Evolutionary conservation across 1,139 yeast genomes (phyloP).

Genomic region (Tardiomyces depauwii): DNA sequence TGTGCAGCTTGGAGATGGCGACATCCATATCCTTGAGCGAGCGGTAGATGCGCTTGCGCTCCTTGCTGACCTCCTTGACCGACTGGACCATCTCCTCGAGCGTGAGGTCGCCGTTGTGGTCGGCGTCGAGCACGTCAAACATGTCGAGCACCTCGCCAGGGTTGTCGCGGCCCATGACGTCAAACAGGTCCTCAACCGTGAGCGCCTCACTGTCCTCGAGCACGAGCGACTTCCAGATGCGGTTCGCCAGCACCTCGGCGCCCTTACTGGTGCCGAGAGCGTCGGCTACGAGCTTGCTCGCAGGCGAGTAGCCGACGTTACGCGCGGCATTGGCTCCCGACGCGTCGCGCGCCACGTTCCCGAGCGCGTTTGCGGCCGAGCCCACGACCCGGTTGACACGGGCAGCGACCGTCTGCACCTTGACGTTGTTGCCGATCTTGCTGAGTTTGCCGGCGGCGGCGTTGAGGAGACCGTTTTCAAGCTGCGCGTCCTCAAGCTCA

Average conservation of each 20-base stretch:
- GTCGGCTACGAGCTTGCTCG: constrained; percentile 24
- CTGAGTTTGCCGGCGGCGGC: constrained; percentile 9
- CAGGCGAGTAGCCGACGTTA: constrained; percentile 8
- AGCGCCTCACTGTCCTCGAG: constrained; percentile 28
- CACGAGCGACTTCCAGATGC: constrained; percentile 33
- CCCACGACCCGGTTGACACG: constrained; percentile 21
- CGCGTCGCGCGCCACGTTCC: constrained; percentile 22
- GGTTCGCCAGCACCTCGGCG: constrained; percentile 25
- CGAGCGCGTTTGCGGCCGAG: constrained; percentile 21
- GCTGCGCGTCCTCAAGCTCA: constrained; percentile 24
- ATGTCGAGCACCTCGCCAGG: constrained; percentile 24
- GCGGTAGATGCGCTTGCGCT: constrained; percentile 26
- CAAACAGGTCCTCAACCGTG: constrained; percentile 26
- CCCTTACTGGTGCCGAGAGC: constrained; percentile 22
- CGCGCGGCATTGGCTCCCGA: constrained; percentile 5
- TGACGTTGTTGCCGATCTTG: constrained; percentile 8
- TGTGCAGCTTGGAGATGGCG: constrained; percentile 30
- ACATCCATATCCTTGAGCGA: constrained; percentile 31
- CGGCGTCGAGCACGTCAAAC: constrained; percentile 27
- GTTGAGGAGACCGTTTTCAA: constrained; percentile 21
- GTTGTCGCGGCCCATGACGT: constrained; percentile 23
- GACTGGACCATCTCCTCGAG: constrained; percentile 28
- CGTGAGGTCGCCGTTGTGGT: constrained; percentile 28
- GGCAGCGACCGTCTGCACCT: constrained; percentile 14
- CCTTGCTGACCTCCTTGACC: constrained; percentile 25